A percentile compares a stretch with the other conserved stretches of the same genome.
phyloP scores from a whole-genome alignment of 106 monocot genomes.

The Cymbidium sinense region DNA sequence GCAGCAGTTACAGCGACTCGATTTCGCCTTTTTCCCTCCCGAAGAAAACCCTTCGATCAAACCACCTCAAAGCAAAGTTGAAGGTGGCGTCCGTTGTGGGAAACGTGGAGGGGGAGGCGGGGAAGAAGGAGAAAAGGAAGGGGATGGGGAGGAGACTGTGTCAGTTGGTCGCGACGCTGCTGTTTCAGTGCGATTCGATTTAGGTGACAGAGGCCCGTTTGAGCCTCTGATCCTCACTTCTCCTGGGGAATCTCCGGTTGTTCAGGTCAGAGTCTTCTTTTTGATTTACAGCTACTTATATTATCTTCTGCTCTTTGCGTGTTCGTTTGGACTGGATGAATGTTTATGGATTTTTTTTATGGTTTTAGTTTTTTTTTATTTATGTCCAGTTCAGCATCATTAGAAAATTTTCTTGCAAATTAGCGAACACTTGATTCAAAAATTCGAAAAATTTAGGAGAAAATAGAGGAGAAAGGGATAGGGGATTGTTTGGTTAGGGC shows the following conservation, averaged over 20 bases:
- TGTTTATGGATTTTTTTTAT: neutral
- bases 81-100: neutral
- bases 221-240: conserved; percentile 75
- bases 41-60: neutral
- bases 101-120: neutral
- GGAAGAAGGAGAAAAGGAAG: conserved; percentile 19
- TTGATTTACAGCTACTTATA: neutral
- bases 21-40: conserved; percentile 8
- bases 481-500: too few relatives aligned
- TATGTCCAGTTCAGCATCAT: neutral
- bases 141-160: neutral
- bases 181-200: conserved; percentile 7
- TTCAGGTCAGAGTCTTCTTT: conserved; percentile 34
- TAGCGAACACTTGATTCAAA: neutral
- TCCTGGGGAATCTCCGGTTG: conserved; percentile 35
- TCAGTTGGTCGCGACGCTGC: neutral
- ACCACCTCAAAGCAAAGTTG: neutral
- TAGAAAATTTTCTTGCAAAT: neutral
- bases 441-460: too few relatives aligned
- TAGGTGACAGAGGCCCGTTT: conserved; percentile 41
- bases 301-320: neutral
- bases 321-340: neutral
- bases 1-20: conserved; percentile 69
- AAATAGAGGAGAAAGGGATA: too few relatives aligned
- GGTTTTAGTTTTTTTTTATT: neutral